These are phyloP conservation scores for Pyrenophora tritici-repentis DNA, from an alignment of 2,329 filamentous ascomycete species.

Conservation along the genomic window DNA sequence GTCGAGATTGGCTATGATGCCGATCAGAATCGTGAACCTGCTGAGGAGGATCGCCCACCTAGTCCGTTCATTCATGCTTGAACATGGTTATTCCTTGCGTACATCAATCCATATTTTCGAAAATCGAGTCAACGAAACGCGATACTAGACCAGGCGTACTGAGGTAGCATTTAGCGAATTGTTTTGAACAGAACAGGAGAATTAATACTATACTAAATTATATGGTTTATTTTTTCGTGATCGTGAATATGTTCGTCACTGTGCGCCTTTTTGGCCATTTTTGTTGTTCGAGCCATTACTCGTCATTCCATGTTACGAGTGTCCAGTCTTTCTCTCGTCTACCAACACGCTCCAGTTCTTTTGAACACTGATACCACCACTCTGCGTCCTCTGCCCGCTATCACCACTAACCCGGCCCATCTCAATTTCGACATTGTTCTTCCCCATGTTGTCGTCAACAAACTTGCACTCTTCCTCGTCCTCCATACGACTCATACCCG, in stretches of 20 bases:
- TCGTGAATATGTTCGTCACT: too few relatives aligned
- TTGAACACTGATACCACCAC: constrained; percentile 8
- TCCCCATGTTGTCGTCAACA: constrained; percentile 12
- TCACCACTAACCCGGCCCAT: constrained; percentile 12
- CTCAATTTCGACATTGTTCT: constrained; percentile 16
- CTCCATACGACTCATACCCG: constrained; percentile 20
- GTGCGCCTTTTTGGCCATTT: too few relatives aligned
- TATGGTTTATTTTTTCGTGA: too few relatives aligned
- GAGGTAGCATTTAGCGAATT: too few relatives aligned
- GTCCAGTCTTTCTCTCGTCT: constrained; percentile 6
- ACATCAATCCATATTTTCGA: too few relatives aligned
- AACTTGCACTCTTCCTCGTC: constrained; percentile 25
- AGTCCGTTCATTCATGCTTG: too few relatives aligned
- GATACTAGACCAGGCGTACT: too few relatives aligned
- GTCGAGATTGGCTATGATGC: constrained; percentile 9
- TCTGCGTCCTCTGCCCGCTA: constrained; percentile 3
- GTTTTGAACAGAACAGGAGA: too few relatives aligned
- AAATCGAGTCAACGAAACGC: too few relatives aligned
- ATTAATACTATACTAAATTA: too few relatives aligned
- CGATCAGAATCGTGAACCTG: not conserved
- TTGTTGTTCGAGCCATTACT: not conserved
- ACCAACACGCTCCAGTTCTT: constrained; percentile 15
- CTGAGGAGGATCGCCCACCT: too few relatives aligned
- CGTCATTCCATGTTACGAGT: not conserved
- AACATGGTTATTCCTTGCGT: too few relatives aligned